Evolutionary conservation across 306 rosid genomes (phyloP).

Genomic region (Rosa rugosa): DNA sequence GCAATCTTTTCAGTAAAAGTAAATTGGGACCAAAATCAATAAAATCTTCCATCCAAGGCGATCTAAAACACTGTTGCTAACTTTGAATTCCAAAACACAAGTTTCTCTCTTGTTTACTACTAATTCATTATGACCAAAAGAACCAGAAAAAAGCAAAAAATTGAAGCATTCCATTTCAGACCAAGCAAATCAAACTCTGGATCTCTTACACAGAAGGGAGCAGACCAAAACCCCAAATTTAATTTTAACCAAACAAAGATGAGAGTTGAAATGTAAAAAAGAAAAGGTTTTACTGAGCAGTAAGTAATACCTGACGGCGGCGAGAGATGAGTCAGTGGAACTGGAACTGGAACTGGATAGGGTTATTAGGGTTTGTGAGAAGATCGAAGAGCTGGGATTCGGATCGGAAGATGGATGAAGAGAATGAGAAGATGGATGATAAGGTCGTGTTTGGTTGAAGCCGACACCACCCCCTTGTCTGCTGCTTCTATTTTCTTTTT

Average conservation of each 20-base stretch:
- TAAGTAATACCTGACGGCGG: background rate
- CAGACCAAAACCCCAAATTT: background rate
- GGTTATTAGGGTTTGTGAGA: conserved; percentile 21
- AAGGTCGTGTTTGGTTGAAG: conserved; percentile 89
- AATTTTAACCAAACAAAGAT: background rate
- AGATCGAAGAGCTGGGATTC: background rate
- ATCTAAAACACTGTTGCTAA: background rate
- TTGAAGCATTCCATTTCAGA: background rate
- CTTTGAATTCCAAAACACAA: too few species aligned
- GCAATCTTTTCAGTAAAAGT: conserved; percentile 13
- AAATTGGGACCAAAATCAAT: background rate
- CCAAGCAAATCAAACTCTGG: conserved; percentile 16
- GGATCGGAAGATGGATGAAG: conserved; percentile 23
- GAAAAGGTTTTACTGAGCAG: background rate
- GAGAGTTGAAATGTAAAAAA: background rate
- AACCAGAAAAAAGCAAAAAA: background rate
- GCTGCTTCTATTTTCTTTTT: too few species aligned
- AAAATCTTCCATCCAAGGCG: background rate
- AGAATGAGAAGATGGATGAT: conserved; percentile 24
- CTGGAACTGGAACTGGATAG: too few species aligned
- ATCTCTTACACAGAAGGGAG: conserved; percentile 6
- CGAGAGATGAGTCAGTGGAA: background rate
- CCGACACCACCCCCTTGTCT: conserved; percentile 66
- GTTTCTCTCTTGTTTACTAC: background rate
- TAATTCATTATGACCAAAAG: background rate